A percentile compares a stretch with the other conserved stretches of the same genome.
Evolutionary conservation across 1,284 basidiomycete genomes (phyloP).

Genomic region (Puccinia triticina): DNA sequence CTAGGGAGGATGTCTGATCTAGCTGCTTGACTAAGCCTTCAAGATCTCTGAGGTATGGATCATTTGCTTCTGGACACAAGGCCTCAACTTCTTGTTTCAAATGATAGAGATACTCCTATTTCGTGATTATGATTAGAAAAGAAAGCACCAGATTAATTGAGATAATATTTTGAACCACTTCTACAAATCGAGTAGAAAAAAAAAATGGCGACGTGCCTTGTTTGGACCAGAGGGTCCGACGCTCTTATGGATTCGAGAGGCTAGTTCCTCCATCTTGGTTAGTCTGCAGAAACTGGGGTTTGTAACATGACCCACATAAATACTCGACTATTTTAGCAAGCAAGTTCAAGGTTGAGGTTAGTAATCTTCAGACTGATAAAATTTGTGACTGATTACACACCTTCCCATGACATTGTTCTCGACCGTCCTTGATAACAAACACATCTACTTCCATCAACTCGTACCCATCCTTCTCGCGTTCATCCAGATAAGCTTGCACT

Average conservation of each 20-base stretch:
- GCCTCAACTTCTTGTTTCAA: conserved; percentile 32
- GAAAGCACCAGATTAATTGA: background rate
- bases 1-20: background rate
- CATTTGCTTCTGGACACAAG: conserved; percentile 19
- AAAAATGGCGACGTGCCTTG: conserved; percentile 19
- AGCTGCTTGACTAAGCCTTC: conserved; percentile 35
- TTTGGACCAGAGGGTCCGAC: conserved; percentile 45
- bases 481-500: conserved; percentile 37
- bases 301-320: conserved; percentile 45
- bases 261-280: conserved; percentile 16
- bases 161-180: background rate
- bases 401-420: conserved; percentile 17
- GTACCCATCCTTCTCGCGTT: conserved; percentile 48
- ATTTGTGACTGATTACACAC: background rate
- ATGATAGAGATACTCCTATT: conserved; percentile 48
- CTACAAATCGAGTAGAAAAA: background rate
- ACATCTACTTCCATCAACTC: conserved; percentile 41
- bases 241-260: conserved; percentile 7
- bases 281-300: conserved; percentile 43
- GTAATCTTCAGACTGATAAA: background rate
- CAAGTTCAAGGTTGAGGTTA: background rate
- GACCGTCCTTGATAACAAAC: conserved; percentile 15
- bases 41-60: conserved; percentile 36
- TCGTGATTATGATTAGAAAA: background rate
- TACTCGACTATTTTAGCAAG: background rate